A percentile compares a stretch with the other conserved stretches of the same genome.
Conservation (phyloP, 768 basidiomycete species). For the Boletus coccyginus region DNA sequence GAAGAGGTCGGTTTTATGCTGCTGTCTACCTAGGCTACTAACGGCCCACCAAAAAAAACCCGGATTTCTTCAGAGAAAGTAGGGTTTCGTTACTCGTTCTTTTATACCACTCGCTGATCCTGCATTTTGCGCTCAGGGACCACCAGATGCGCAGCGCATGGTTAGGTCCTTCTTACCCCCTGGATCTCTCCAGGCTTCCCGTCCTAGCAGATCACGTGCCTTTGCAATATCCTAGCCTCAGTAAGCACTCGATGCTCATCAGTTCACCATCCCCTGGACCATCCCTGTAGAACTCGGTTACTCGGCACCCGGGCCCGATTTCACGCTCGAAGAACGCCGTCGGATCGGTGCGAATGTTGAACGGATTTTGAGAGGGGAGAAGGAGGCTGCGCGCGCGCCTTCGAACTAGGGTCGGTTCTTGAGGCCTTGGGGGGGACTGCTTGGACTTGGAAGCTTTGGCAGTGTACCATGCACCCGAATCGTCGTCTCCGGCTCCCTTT, state of each 20-base stretch:
- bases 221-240: conserved; percentile 63
- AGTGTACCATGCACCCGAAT: no score
- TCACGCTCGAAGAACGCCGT: conserved; percentile 59
- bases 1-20: conserved; percentile 50
- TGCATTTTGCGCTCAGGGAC: conserved; percentile 42
- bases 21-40: background rate
- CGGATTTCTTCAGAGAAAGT: conserved; percentile 45
- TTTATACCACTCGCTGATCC: background rate
- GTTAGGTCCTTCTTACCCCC: conserved; percentile 69
- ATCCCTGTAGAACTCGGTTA: conserved; percentile 59
- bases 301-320: conserved; percentile 47
- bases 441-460: no score
- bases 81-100: conserved; percentile 12
- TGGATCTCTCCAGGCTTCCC: conserved; percentile 59
- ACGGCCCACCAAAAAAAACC: background rate
- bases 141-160: conserved; percentile 69
- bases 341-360: conserved; percentile 63
- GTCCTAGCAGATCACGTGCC: conserved; percentile 54
- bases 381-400: conserved; percentile 68
- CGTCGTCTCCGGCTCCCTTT: no score
- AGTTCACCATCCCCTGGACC: background rate
- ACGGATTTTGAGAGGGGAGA: conserved; percentile 53
- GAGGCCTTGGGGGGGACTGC: no score
- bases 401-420: conserved; percentile 7
- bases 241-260: conserved; percentile 36